These are phyloP conservation scores for Tulasnella sp. DNA, from an alignment of 768 basidiomycete species.

Conservation along the genomic window DNA sequence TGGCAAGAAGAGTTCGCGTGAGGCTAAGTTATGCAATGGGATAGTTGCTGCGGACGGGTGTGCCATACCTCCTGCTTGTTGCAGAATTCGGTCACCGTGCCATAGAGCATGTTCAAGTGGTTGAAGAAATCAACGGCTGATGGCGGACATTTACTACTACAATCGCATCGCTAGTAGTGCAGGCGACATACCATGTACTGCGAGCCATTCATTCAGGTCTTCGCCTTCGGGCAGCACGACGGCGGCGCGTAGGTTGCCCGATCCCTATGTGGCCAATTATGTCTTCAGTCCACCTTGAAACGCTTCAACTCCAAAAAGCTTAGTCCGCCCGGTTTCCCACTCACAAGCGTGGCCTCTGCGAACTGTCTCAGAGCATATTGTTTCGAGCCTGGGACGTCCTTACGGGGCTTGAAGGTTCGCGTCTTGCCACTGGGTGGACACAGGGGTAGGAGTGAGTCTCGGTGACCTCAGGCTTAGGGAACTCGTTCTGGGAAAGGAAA, in stretches of 20 bases:
- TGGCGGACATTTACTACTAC: not conserved
- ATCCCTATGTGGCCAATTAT: constrained; percentile 52
- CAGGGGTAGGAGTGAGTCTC: constrained; percentile 2
- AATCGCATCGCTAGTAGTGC: not conserved
- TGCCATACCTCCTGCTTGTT: constrained; percentile 75
- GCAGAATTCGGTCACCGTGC: constrained; percentile 97
- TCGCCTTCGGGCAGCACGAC: constrained; percentile 95
- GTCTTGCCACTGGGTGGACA: constrained; percentile 61
- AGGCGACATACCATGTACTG: constrained; percentile 76
- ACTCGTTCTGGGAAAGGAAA: not conserved
- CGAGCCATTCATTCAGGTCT: constrained; percentile 98
- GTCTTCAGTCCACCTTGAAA: constrained; percentile 5
- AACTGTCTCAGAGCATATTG: constrained; percentile 98
- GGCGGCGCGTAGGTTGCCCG: constrained; percentile 86
- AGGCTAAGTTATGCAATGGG: not conserved
- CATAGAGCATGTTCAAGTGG: constrained; percentile 98
- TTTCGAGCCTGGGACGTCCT: constrained; percentile 90
- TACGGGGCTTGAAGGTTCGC: constrained; percentile 92
- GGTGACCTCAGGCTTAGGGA: not conserved
- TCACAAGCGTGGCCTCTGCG: constrained; percentile 86
- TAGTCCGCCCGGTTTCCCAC: constrained; percentile 20
- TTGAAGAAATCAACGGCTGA: constrained; percentile 99
- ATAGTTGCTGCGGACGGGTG: not conserved
- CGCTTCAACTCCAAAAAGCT: not conserved
- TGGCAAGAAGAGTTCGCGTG: not conserved